Evolutionary conservation across 768 basidiomycete species (phyloP).

Genomic region (Sutorius australiensis): DNA sequence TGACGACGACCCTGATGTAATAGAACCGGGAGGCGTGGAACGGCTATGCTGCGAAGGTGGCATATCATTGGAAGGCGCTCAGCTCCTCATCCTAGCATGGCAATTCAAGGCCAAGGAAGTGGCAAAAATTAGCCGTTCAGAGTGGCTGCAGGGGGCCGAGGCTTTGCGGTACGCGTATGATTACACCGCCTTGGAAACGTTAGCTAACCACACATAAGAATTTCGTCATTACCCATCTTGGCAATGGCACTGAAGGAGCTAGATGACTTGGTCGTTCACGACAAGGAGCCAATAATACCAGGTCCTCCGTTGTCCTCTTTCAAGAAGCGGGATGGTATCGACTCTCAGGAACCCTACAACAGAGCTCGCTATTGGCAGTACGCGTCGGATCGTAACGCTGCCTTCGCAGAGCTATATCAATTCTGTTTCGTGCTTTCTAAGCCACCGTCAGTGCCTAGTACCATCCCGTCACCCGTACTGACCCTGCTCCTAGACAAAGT

Average conservation of each 20-base stretch:
- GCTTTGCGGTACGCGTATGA: slow-evolving; percentile 39
- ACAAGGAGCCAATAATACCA: slow-evolving; percentile 37
- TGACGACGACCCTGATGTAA: slow-evolving; percentile 42
- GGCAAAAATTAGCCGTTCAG: slow-evolving; percentile 63
- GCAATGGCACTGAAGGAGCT: slow-evolving; percentile 55
- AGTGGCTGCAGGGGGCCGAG: slow-evolving; percentile 62
- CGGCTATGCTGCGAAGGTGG: slow-evolving; percentile 63
- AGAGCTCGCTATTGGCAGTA: slow-evolving; percentile 47
- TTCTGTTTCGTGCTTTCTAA: slow-evolving; percentile 73
- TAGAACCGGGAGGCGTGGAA: slow-evolving; percentile 73
- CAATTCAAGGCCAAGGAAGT: slow-evolving; percentile 67
- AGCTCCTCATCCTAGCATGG: slow-evolving; percentile 75
- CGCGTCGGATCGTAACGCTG: slow-evolving; percentile 43
- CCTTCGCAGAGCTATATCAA: slow-evolving; percentile 63
- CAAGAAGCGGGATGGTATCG: slow-evolving; percentile 31
- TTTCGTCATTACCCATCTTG: slow-evolving; percentile 48
- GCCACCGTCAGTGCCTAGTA: slow-evolving; percentile 52
- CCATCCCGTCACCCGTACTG: background rate
- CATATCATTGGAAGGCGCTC: slow-evolving; percentile 69
- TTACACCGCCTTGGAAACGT: background rate
- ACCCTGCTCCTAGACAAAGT: slow-evolving; percentile 45
- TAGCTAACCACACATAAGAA: slow-evolving; percentile 32
- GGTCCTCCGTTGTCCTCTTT: slow-evolving; percentile 20
- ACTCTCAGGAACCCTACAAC: slow-evolving; percentile 50
- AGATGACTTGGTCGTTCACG: slow-evolving; percentile 54